Base-by-base conservation (phyloP, 345 rosid species). In the Eucalyptus paniculata region DNA sequence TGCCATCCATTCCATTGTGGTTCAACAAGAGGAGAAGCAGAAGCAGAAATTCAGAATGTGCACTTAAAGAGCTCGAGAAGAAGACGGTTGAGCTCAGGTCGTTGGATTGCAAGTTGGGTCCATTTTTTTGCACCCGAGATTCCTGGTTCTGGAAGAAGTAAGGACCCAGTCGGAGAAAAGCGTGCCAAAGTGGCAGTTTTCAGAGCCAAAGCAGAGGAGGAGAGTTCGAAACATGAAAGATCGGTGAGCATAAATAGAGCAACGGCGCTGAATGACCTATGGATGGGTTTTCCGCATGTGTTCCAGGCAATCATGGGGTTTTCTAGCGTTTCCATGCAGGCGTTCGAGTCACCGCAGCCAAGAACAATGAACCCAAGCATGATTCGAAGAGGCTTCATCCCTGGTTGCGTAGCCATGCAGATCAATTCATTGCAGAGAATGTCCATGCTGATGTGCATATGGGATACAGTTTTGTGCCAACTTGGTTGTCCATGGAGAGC, bases 251-350 rank as follows among this genome's bases (percentile, higher is more conserved):
- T 97, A 90, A 97, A 97, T 4, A 94, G 99, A 90, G 95, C 94
- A 51, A 95, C 96, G 95, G 97, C 99, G 26, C 60, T 96, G 67
- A 96, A 96, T 88, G 96, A 96, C 94, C 93, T 97, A 90, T 97
- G 96, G 94, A 53, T 97, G 98, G 98, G 97, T 18, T 95, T 97
- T 86, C 97, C 98, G 1, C 98, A 95, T 86, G 96, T 96, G 87
- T 95, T 97, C 88, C 98, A 97, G 91, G 99, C 98, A 3, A 93
- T 97, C 90, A 97, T 93, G 26, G 98, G 98, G 67, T 96, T 97
- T 88, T 97, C 98, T 19, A 96, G 97, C 72, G 98, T 97, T 67
- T 97, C 97, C 72, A 95, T 93, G 97, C 96, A 95, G 72, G 96
- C 97, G 3, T 96, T 94, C 5, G 97, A 97, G 93, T 94, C 95